These are phyloP conservation scores for Penicillium salamii DNA, from an alignment of 495 filamentous ascomycete species.

Conservation along the genomic window DNA sequence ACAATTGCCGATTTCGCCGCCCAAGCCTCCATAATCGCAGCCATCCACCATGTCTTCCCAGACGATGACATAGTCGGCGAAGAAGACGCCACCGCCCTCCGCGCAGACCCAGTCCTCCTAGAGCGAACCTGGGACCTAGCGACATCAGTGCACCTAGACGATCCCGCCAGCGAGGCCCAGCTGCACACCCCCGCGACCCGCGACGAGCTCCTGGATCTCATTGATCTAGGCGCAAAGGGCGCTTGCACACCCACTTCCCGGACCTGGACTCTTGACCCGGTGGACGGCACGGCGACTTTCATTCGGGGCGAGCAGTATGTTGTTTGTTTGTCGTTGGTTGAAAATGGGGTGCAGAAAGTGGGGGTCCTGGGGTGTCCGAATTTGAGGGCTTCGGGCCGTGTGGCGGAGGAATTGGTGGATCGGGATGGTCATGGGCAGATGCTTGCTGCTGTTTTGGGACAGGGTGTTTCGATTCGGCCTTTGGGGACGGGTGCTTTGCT, in stretches of 20 bases:
- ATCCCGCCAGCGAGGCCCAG: slow-evolving; percentile 37
- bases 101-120: slow-evolving; percentile 45
- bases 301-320: slow-evolving; percentile 63
- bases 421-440: slow-evolving; percentile 52
- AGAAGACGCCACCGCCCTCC: slow-evolving; percentile 56
- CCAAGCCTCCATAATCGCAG: slow-evolving; percentile 59
- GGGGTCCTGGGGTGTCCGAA: slow-evolving; percentile 59
- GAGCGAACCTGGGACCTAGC: slow-evolving; percentile 54
- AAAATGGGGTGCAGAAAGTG: slow-evolving; percentile 46
- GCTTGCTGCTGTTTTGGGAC: slow-evolving; percentile 52
- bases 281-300: slow-evolving; percentile 69
- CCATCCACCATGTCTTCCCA: slow-evolving; percentile 53
- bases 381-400: slow-evolving; percentile 27
- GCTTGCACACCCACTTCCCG: slow-evolving; percentile 35
- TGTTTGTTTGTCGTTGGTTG: slow-evolving; percentile 56
- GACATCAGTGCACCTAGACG: slow-evolving; percentile 32
- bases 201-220: slow-evolving; percentile 58
- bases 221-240: slow-evolving; percentile 57
- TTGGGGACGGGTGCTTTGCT: slow-evolving; percentile 38
- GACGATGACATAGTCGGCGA: slow-evolving; percentile 59
- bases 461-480: slow-evolving; percentile 53
- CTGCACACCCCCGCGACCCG: slow-evolving; percentile 40
- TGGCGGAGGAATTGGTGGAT: slow-evolving; percentile 50
- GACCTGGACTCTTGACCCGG: slow-evolving; percentile 68
- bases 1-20: slow-evolving; percentile 69